Evolutionary conservation across 2,329 filamentous ascomycete species (phyloP), one percentile per base, ranked within the genome.

Genomic region (Aquanectria penicillioides): DNA sequence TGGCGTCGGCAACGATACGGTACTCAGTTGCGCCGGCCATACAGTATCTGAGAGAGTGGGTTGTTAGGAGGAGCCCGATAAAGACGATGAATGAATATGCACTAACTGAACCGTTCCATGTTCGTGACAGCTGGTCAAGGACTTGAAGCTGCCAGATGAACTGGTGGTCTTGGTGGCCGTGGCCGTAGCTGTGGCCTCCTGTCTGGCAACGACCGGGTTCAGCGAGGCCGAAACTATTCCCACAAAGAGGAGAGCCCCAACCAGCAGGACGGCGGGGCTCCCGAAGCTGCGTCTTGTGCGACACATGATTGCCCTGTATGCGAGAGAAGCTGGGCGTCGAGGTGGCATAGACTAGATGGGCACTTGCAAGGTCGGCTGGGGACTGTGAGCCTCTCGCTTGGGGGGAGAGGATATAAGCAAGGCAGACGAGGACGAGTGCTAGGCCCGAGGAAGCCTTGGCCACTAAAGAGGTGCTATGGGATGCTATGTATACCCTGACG

Each of bases 91-190:
- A 3, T 1, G 3, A 34, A 2, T 2, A 31, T 3, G 2, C 2
- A 12, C 49, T n/a, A 33, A 69, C 67, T 69, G 67, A 4, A 53
- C 52, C 28, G 58, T 40, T 4, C 63, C 62, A 46, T 69, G 64
- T 38, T 61, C 55, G 55, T 68, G 65, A 15, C 67, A 69, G 2
- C 53, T 57, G 1, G 67, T 69, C n/a, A 69, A 15, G 1, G 63
- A 68, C 51, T 63, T n/a, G 22, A 67, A 64, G 49, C 44, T 15
- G 23, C 11, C n/a, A n/a, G n/a, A n/a, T n/a, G n/a, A n/a, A n/a
- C n/a, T n/a, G n/a, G n/a, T n/a, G n/a, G n/a, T n/a, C n/a, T n/a
- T 41, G 1, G 20, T 40, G 10, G 37, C 20, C 10, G 62, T 63
- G 9, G 67, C 55, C 6, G 65, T 64, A 0, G 61, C 44, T 5